A percentile compares a stretch with the other conserved stretches of the same genome.
These are phyloP conservation scores for Sphaerulina populicola DNA, from an alignment of 2,329 filamentous ascomycete species.

Conservation along the genomic window DNA sequence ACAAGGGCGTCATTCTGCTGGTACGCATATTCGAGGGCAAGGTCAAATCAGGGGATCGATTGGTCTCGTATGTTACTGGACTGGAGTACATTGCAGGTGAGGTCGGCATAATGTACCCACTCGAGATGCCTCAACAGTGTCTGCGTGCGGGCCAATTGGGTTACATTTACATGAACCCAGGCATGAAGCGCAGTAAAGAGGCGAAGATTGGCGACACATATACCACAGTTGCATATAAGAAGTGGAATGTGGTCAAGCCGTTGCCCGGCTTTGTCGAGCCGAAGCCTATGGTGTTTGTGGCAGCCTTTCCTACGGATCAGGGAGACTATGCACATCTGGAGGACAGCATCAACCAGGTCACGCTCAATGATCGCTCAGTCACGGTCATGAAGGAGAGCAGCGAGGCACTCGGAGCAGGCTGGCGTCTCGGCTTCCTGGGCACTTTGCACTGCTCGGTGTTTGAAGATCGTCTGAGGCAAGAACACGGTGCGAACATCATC, in stretches of 20 bases:
- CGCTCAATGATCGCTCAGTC: slow-evolving; percentile 90
- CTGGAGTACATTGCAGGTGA: slow-evolving; percentile 89
- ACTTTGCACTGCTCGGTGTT: slow-evolving; percentile 98
- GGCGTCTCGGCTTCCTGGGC: slow-evolving; percentile 90
- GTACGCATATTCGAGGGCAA: slow-evolving; percentile 86
- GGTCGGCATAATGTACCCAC: slow-evolving; percentile 91
- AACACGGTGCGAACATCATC: slow-evolving; percentile 90
- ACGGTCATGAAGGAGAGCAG: slow-evolving; percentile 91
- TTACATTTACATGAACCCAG: slow-evolving; percentile 94
- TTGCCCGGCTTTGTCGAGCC: slow-evolving; percentile 93
- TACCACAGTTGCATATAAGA: slow-evolving; percentile 70
- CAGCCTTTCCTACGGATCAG: slow-evolving; percentile 89
- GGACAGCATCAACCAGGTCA: slow-evolving; percentile 87
- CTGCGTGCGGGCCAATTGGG: slow-evolving; percentile 89
- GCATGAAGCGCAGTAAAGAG: slow-evolving; percentile 94
- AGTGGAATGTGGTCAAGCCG: slow-evolving; percentile 55
- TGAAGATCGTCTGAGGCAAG: slow-evolving; percentile 85
- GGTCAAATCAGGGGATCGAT: slow-evolving; percentile 70
- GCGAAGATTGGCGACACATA: slow-evolving; percentile 95
- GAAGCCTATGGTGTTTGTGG: slow-evolving; percentile 98
- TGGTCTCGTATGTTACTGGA: slow-evolving; percentile 82
- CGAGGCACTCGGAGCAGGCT: slow-evolving; percentile 85
- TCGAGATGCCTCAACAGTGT: slow-evolving; percentile 69
- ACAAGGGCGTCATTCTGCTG: slow-evolving; percentile 83
- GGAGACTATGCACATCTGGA: slow-evolving; percentile 77